Evolutionary conservation across 768 basidiomycete genomes (phyloP).

Genomic region (Panaeolus papilionaceus): DNA sequence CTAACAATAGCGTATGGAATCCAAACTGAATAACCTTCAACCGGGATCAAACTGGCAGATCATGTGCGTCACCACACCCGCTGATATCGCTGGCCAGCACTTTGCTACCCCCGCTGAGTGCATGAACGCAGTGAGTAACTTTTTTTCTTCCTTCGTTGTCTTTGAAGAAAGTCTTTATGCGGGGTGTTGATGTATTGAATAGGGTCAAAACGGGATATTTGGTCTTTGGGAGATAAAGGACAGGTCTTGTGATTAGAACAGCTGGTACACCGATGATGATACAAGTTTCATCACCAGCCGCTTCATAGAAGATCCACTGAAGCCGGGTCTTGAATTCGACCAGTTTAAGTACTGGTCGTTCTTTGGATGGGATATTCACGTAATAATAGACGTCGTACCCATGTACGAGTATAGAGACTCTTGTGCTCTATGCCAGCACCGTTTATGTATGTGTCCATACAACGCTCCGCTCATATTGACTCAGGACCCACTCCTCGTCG

Average conservation of each 20-base stretch:
- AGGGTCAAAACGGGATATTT: constrained; percentile 20
- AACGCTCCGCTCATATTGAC: not conserved
- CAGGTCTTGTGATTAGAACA: constrained; percentile 18
- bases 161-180: not conserved
- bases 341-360: constrained; percentile 1
- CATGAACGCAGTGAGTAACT: constrained; percentile 26
- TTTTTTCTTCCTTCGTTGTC: not conserved
- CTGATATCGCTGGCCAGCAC: constrained; percentile 32
- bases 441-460: not conserved
- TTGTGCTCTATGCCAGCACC: not conserved
- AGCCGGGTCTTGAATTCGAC: not conserved
- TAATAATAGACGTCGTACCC: constrained; percentile 6
- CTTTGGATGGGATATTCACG: not conserved
- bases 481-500: not conserved
- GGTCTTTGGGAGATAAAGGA: constrained; percentile 27
- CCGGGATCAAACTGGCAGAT: constrained; percentile 37
- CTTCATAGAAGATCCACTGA: not conserved
- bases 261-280: not conserved
- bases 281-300: constrained; percentile 2
- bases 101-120: constrained; percentile 31
- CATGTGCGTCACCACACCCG: constrained; percentile 38
- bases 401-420: not conserved
- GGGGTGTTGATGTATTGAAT: not conserved
- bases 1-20: constrained; percentile 29
- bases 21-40: constrained; percentile 32